Evolutionary conservation across 1,284 basidiomycete species (phyloP).

Genomic region (Tilletia walkeri): DNA sequence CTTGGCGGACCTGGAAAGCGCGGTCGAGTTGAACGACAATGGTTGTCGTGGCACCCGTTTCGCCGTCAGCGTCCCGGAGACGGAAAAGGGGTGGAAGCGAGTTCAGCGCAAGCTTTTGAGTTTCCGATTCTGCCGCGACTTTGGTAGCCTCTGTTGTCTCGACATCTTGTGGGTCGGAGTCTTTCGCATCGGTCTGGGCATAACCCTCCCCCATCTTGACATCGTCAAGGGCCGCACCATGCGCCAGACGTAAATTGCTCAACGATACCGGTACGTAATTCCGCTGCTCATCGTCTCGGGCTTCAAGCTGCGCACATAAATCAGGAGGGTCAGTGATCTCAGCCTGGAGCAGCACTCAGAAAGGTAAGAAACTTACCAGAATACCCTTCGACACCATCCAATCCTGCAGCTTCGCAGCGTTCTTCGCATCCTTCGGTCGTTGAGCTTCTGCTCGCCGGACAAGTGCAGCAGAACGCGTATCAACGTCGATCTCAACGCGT

Average conservation of each 20-base stretch:
- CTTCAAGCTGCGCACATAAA: constrained; percentile 31
- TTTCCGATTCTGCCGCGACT: neutral
- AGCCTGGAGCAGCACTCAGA: too few relatives aligned
- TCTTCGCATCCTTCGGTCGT: constrained; percentile 30
- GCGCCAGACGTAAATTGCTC: constrained; percentile 28
- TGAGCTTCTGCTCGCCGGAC: neutral
- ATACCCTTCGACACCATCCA: constrained; percentile 66
- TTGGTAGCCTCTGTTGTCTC: neutral
- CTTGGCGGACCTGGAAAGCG: constrained; percentile 79
- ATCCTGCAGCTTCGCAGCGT: constrained; percentile 58
- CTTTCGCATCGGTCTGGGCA: neutral
- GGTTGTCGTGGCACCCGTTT: constrained; percentile 8
- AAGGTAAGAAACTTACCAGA: constrained; percentile 61
- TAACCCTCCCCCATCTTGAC: constrained; percentile 12
- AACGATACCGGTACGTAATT: constrained; percentile 33
- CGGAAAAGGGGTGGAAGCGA: constrained; percentile 24
- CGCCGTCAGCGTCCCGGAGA: constrained; percentile 9
- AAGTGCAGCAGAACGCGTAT: neutral
- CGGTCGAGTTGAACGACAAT: constrained; percentile 66
- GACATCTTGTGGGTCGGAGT: too few relatives aligned
- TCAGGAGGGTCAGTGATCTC: neutral
- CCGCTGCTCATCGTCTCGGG: constrained; percentile 28
- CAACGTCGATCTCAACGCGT: constrained; percentile 16
- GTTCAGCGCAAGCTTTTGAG: neutral
- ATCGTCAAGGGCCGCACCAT: constrained; percentile 22